These are phyloP conservation scores for Diaporthe velutina DNA, from an alignment of 2,329 filamentous ascomycete genomes.

Conservation along the genomic window DNA sequence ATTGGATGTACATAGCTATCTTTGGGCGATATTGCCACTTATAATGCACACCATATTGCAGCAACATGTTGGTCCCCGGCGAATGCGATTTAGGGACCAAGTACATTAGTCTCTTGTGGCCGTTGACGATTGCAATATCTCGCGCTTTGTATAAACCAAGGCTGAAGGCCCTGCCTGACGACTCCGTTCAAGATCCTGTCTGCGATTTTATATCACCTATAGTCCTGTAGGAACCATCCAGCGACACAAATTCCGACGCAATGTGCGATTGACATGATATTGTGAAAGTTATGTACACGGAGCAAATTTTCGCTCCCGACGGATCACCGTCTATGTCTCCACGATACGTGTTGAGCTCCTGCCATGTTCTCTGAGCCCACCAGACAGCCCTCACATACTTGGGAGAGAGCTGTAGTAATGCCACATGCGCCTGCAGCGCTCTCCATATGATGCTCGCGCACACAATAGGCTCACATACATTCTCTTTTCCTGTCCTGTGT, in stretches of 20 bases:
- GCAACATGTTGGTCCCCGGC: neutral
- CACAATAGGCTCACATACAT: neutral
- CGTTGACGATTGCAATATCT: too few relatives aligned
- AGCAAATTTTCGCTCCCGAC: neutral
- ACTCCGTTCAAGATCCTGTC: neutral
- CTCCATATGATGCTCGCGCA: neutral
- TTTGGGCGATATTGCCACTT: neutral
- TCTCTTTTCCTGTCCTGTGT: too few relatives aligned
- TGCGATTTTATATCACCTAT: neutral
- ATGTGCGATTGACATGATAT: neutral
- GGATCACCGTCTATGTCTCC: neutral
- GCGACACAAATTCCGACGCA: neutral
- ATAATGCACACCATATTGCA: neutral
- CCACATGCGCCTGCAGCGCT: neutral
- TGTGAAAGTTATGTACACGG: slow-evolving; percentile 20
- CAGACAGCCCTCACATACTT: neutral
- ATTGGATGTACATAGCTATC: neutral
- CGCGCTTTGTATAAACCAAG: too few relatives aligned
- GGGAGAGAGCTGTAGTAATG: neutral
- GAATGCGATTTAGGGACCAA: neutral
- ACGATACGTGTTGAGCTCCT: neutral
- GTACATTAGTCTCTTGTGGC: neutral
- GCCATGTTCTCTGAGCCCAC: neutral
- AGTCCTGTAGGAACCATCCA: neutral
- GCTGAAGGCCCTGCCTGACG: neutral